Conservation (phyloP, 2,329 filamentous ascomycete genomes). For the Sarocladiaceae sp. region DNA sequence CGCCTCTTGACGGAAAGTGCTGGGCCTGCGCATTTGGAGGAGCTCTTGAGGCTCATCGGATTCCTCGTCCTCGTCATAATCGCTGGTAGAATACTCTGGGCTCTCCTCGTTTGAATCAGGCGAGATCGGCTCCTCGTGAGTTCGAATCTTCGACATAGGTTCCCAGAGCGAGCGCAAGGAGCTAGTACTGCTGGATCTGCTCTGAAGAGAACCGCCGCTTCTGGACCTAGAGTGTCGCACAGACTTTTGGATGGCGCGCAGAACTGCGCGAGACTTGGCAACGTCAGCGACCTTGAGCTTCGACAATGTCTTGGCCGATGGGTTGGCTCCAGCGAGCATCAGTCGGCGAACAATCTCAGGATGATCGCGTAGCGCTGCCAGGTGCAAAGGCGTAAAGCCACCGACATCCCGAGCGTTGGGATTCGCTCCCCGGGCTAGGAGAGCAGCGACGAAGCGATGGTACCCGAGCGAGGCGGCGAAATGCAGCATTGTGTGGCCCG, state of each 20-base stretch:
- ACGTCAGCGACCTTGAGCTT: constrained; percentile 68
- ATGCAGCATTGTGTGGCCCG: constrained; percentile 76
- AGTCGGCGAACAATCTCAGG: constrained; percentile 70
- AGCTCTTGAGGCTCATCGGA: constrained; percentile 28
- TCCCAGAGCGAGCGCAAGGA: constrained; percentile 65
- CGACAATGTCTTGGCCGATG: constrained; percentile 61
- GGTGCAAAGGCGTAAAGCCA: constrained; percentile 76
- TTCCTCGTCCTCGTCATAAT: constrained; percentile 31
- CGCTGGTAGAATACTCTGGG: constrained; percentile 38
- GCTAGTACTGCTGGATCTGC: constrained; percentile 58
- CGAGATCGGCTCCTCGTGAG: constrained; percentile 29
- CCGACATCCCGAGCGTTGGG: constrained; percentile 69
- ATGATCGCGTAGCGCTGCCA: constrained; percentile 71
- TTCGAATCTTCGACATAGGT: constrained; percentile 31
- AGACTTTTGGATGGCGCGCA: constrained; percentile 56
- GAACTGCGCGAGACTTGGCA: constrained; percentile 57
- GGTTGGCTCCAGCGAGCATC: constrained; percentile 66
- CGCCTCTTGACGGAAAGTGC: constrained; percentile 14
- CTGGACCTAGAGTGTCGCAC: constrained; percentile 59
- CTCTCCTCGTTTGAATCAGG: constrained; percentile 36
- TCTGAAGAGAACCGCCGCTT: constrained; percentile 55
- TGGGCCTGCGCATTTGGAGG: constrained; percentile 28
- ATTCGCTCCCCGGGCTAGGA: constrained; percentile 72
- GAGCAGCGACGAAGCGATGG: constrained; percentile 66
- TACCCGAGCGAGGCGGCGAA: constrained; percentile 70